Percentiles rank a stretch among this genome's conserved stretches.
These are phyloP conservation scores for Pistacia vera DNA, from an alignment of 345 rosid genomes.

Conservation along the genomic window DNA sequence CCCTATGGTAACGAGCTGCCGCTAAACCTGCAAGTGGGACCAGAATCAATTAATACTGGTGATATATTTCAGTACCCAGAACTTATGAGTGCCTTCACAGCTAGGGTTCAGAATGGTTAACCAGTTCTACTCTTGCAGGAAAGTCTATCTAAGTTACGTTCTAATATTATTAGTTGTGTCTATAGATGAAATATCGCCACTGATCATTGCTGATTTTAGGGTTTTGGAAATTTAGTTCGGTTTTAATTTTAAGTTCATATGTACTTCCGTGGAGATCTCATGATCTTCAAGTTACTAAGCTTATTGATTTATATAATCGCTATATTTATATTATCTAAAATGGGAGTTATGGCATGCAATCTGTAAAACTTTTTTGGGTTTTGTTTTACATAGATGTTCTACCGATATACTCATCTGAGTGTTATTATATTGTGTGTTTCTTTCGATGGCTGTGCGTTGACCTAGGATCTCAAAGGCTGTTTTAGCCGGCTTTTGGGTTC, in stretches of 20 bases:
- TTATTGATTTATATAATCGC: background rate
- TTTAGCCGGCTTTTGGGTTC: slow-evolving; percentile 17
- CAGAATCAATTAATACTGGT: slow-evolving; percentile 26
- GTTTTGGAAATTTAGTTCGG: background rate
- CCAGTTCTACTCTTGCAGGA: background rate
- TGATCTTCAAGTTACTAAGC: background rate
- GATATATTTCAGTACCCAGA: slow-evolving; percentile 46
- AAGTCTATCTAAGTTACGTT: background rate
- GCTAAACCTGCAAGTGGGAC: slow-evolving; percentile 25
- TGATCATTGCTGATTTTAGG: background rate
- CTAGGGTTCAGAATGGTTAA: slow-evolving; percentile 41
- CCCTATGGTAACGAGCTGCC: slow-evolving; percentile 13
- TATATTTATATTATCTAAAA: background rate
- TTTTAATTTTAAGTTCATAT: background rate
- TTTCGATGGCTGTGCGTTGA: slow-evolving; percentile 20
- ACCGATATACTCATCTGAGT: too few relatives aligned
- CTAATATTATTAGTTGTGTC: background rate
- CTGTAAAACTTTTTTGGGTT: background rate
- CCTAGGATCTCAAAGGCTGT: slow-evolving; percentile 28
- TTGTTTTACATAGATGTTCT: background rate
- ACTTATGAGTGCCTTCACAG: slow-evolving; percentile 31
- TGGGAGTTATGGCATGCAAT: background rate
- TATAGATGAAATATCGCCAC: background rate
- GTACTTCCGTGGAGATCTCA: slow-evolving; percentile 5
- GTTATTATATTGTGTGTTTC: background rate